phyloP scores from a whole-genome alignment of 78 protist genomes.

The Dictyostelium intermedium region DNA sequence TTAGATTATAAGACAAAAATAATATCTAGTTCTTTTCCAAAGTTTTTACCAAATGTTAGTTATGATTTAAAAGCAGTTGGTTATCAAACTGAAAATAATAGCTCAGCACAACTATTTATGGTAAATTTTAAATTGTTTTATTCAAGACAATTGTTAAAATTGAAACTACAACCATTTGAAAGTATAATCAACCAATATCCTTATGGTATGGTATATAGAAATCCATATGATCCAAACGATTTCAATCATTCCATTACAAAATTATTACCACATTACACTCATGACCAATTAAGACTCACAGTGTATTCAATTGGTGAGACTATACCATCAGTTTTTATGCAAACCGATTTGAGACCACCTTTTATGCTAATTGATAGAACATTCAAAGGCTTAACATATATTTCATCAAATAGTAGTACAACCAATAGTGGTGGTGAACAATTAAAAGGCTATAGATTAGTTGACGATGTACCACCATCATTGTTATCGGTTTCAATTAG shows the following conservation, averaged over 20 bases:
- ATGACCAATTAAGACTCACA: background rate
- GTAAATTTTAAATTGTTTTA: background rate
- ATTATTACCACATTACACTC: background rate
- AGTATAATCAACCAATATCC: background rate
- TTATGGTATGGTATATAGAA: background rate
- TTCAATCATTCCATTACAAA: background rate
- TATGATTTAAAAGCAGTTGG: background rate
- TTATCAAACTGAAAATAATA: background rate
- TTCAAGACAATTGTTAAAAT: background rate
- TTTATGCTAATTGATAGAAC: background rate
- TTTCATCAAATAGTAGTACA: background rate
- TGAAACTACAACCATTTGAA: background rate
- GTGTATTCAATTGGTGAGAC: background rate
- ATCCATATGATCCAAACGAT: background rate
- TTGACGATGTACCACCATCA: background rate
- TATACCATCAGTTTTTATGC: background rate
- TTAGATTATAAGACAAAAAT: background rate
- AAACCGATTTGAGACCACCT: background rate
- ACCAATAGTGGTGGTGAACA: background rate
- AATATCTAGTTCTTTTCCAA: no score
- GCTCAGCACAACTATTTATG: background rate
- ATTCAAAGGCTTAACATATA: background rate
- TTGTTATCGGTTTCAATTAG: background rate
- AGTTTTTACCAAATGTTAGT: background rate
- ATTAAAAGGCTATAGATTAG: background rate